A percentile compares a stretch with the other conserved stretches of the same genome.
phyloP scores from a whole-genome alignment of 139 green algal genomes.

The Chlamydomonas sp. region DNA sequence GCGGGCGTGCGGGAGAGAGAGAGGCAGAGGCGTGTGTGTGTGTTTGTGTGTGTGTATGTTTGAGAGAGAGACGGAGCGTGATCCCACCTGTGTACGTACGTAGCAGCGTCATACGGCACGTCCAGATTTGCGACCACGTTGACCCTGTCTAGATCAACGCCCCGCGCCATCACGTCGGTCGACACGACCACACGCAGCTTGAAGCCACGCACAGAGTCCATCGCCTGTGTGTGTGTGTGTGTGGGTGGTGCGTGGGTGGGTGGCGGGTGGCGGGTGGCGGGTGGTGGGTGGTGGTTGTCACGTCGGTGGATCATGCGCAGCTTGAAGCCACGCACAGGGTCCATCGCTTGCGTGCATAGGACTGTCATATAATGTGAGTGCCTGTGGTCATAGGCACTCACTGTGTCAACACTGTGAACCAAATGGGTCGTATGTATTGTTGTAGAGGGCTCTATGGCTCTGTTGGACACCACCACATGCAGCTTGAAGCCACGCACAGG shows the following conservation, averaged over 20 bases:
- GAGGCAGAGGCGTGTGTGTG: too few relatives aligned
- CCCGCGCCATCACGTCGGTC: conserved; percentile 71
- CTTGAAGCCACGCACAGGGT: conserved; percentile 48
- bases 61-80: too few relatives aligned
- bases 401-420: too few relatives aligned
- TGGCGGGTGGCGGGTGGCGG: too few relatives aligned
- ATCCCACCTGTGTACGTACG: conserved; percentile 34
- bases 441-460: too few relatives aligned
- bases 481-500: conserved; percentile 51
- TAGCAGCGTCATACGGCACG: conserved; percentile 49
- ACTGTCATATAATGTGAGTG: too few relatives aligned
- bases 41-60: too few relatives aligned
- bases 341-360: conserved; percentile 41
- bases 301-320: conserved; percentile 4
- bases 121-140: conserved; percentile 77
- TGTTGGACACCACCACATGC: too few relatives aligned
- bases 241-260: too few relatives aligned
- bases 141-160: conserved; percentile 73
- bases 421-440: too few relatives aligned
- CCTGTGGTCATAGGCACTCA: too few relatives aligned
- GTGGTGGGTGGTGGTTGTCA: neutral
- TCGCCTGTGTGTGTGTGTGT: conserved; percentile 27
- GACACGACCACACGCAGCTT: conserved; percentile 57
- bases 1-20: too few relatives aligned
- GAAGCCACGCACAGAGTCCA: conserved; percentile 57